Evolutionary conservation across 2,329 filamentous ascomycete genomes (phyloP).

Genomic region (Cordyceps fumosorosea): DNA sequence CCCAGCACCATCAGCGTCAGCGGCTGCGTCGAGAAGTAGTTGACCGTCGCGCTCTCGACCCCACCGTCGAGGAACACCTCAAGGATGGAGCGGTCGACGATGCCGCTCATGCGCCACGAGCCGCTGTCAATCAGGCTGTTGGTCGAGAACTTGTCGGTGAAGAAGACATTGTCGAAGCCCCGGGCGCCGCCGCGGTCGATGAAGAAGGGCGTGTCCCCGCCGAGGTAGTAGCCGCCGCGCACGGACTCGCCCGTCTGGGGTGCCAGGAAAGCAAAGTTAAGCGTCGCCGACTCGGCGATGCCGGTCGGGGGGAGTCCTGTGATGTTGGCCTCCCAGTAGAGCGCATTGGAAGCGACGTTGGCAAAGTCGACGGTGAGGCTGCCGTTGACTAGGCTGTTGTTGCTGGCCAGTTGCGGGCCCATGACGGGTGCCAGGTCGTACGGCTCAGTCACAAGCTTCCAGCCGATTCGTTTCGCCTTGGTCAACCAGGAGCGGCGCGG

Average conservation of each 20-base stretch:
- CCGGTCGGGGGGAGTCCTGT: slow-evolving; percentile 26
- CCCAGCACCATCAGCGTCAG: slow-evolving; percentile 20
- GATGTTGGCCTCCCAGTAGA: slow-evolving; percentile 50
- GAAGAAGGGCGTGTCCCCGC: slow-evolving; percentile 22
- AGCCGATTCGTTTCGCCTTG: slow-evolving; percentile 43
- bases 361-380: slow-evolving; percentile 45
- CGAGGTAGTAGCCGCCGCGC: slow-evolving; percentile 23
- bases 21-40: slow-evolving; percentile 24
- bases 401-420: slow-evolving; percentile 37
- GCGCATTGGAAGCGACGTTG: slow-evolving; percentile 39
- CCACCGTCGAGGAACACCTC: slow-evolving; percentile 30
- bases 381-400: slow-evolving; percentile 39
- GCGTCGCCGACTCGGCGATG: slow-evolving; percentile 17
- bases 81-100: slow-evolving; percentile 29
- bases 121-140: slow-evolving; percentile 16
- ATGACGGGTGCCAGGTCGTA: slow-evolving; percentile 43
- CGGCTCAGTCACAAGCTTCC: slow-evolving; percentile 43
- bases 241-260: slow-evolving; percentile 22
- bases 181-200: slow-evolving; percentile 22
- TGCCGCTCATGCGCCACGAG: slow-evolving; percentile 25
- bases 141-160: slow-evolving; percentile 26
- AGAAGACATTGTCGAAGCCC: slow-evolving; percentile 26
- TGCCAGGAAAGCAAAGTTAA: slow-evolving; percentile 25
- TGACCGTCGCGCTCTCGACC: slow-evolving; percentile 26
- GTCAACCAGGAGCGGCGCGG: slow-evolving; percentile 45